Base-by-base conservation (phyloP, 345 rosid species). In the Sonneratia alba region DNA sequence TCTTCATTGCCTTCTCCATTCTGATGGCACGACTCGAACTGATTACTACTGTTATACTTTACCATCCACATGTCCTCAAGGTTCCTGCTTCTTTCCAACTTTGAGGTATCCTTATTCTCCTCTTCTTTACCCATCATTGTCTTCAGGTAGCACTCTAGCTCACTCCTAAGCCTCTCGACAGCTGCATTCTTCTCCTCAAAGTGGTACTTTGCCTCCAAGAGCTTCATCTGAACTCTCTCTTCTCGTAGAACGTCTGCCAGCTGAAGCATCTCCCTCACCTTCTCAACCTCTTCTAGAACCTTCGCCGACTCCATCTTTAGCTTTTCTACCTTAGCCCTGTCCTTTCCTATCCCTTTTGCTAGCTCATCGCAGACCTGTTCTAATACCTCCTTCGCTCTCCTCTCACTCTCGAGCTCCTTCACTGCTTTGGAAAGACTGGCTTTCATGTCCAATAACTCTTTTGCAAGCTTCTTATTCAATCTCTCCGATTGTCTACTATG, bases 201-300 rank as follows among this genome's bases (percentile, higher is more conserved):
- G 61, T 87, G 89, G 73, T 84, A 84, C 59, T 81, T 89, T 0
- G 99, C 99, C 47, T 95, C 99, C 0, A 80, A 86, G 6, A 95
- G 91, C 85, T 95, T 95, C 99, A 95, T 95, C 79, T 95, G 97
- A 48, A 95, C 92, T 70, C 99, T 81, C 80, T 95, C 97, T 80
- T 95, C 97, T 0, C 99, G 90, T 78, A 90, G 74, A 37, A 90
- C 88, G 77, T 92, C 99, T 6, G 97, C 99, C 10, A 95, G 75
- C 70, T 85, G 97, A 84, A 95, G 91, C 97, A 95, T 95, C 76
- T 90, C 90, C 81, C 99, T 87, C 78, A 90, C 99, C 78, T 88
- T 87, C 79, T 92, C 99, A 61, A 92, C 88, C 75, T 95, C 97
- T 51, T 90, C 92, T 68, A 80, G 73, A n/a, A 83, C 88, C 71